phyloP scores from a whole-genome alignment of 345 rosid species.

The Boechera retrofracta region DNA sequence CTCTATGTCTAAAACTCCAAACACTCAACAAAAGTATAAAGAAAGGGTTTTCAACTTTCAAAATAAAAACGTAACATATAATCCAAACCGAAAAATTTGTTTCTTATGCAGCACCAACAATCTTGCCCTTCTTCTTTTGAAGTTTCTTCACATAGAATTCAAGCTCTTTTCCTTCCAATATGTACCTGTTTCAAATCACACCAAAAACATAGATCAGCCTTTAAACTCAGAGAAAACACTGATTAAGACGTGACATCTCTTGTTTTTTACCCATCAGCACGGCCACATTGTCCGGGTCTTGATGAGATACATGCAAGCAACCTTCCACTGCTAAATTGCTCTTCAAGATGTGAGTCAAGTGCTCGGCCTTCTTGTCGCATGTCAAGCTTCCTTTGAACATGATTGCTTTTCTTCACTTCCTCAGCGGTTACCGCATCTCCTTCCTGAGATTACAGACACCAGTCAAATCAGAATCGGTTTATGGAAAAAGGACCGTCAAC shows the following conservation, averaged over 20 bases:
- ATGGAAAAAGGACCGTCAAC: neutral
- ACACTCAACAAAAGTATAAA: no score
- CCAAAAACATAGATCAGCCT: neutral
- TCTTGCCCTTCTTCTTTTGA: conserved; percentile 42
- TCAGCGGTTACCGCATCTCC: neutral
- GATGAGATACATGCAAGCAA: conserved; percentile 27
- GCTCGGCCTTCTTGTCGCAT: neutral
- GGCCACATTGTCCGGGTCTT: conserved; percentile 30
- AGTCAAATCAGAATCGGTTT: neutral
- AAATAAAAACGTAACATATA: neutral
- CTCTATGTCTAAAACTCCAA: neutral
- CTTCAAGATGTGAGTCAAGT: conserved; percentile 13
- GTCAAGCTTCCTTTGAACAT: conserved; percentile 23
- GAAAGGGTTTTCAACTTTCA: neutral
- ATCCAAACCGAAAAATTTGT: neutral
- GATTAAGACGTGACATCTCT: neutral
- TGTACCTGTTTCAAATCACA: conserved; percentile 18
- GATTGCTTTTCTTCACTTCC: conserved; percentile 13
- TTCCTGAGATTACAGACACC: neutral
- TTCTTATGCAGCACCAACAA: conserved; percentile 8
- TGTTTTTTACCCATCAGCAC: conserved; percentile 25
- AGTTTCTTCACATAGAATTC: conserved; percentile 41
- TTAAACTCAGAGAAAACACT: neutral
- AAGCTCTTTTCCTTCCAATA: conserved; percentile 33
- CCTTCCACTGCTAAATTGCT: conserved; percentile 20